Evolutionary conservation across 345 rosid genomes (phyloP), one percentile per base, ranked within the genome.

Genomic region (Psidium guajava): DNA sequence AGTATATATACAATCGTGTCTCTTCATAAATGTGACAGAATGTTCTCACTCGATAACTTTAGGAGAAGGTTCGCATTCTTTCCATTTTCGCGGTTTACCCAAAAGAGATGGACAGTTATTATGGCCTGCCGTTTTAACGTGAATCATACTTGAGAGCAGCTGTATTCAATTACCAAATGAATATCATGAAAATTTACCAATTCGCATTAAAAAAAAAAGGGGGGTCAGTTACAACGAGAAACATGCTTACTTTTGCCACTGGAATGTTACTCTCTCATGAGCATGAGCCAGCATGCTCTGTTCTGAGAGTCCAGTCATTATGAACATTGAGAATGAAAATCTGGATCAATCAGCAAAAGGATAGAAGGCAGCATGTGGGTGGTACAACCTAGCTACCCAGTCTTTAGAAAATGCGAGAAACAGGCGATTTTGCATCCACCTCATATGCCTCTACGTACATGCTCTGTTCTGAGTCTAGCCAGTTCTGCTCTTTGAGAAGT

Each of bases 21-120:
- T 28, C 73, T 59, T 59, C 40, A 27, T 14, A 36, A 27, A 59
- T 0, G 4, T 11, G 1, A 2, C 0, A 6, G 20, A 59, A 58
- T n/a, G 27, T 59, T 59, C 4, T 6, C 40, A 13, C 2, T 3
- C 1, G 6, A 9, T 27, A 0, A 27, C 10, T 27, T 59, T 27
- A 27, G 18, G 40, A 59, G 40, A 59, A 6, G 36, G 4, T 12
- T 27, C 40, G 6, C 73, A 27, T 59, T 3, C 73, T 59, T 27
- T 27, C 28, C 28, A 12, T 5, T 2, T 13, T 12, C 3, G 69
- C 0, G 59, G n/a, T n/a, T 58, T 25, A 21, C 27, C 0, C 1
- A 58, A 58, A 2, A 12, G 8, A 12, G 16, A 0, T 0, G 32
- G 32, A 12, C 3, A 5, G 32, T 25, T 25, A 2, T n/a, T n/a